phyloP scores from a whole-genome alignment of 1,139 yeast species.

The Hansenula sp. region DNA sequence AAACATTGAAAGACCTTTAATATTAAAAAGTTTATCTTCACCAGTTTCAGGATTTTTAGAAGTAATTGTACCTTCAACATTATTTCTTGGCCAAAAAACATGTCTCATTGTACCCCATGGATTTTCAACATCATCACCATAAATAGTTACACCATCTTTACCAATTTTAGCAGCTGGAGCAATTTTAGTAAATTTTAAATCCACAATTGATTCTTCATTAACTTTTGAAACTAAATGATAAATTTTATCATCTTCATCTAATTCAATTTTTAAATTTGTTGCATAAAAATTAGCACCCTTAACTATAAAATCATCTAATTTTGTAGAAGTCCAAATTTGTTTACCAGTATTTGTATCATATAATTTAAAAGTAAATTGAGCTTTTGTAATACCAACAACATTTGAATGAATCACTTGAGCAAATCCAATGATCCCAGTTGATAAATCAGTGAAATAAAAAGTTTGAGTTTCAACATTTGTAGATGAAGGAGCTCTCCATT shows the following conservation, averaged over 20 bases:
- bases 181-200: constrained; percentile 53
- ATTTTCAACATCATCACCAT: constrained; percentile 73
- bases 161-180: constrained; percentile 92
- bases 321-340: constrained; percentile 83
- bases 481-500: constrained; percentile 68
- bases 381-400: constrained; percentile 84
- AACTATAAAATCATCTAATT: constrained; percentile 71
- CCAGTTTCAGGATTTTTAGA: constrained; percentile 21
- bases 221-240: constrained; percentile 66
- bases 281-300: constrained; percentile 84
- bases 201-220: constrained; percentile 67
- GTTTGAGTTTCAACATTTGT: constrained; percentile 96
- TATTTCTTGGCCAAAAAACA: constrained; percentile 90
- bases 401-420: constrained; percentile 94
- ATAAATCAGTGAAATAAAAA: constrained; percentile 71
- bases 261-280: constrained; percentile 56
- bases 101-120: constrained; percentile 99
- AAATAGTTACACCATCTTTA: constrained; percentile 74
- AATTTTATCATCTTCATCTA: constrained; percentile 48
- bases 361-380: constrained; percentile 89
- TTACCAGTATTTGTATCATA: constrained; percentile 34
- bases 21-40: constrained; percentile 23
- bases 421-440: constrained; percentile 70
- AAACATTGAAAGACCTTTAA: constrained; percentile 70
- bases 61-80: constrained; percentile 58